phyloP scores from a whole-genome alignment of 1,284 basidiomycete species.

The Ustilago tritici region DNA sequence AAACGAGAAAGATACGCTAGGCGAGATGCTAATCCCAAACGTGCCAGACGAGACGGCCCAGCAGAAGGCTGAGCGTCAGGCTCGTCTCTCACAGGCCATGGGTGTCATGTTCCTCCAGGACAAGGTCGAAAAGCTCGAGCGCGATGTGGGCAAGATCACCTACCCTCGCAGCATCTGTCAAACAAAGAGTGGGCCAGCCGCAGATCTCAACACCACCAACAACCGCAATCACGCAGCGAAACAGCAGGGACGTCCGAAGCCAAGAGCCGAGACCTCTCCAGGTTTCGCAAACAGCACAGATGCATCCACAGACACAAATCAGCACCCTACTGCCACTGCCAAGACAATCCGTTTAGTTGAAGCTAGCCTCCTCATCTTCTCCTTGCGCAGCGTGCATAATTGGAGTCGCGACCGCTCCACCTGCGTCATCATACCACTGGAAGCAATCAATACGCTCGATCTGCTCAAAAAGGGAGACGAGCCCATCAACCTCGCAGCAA shows the following conservation, averaged over 20 bases:
- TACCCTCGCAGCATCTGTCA: slow-evolving; percentile 35
- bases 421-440: slow-evolving; percentile 83
- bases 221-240: slow-evolving; percentile 5
- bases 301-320: background rate
- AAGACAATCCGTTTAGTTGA: slow-evolving; percentile 73
- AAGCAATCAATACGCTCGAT: slow-evolving; percentile 92
- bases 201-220: background rate
- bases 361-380: slow-evolving; percentile 86
- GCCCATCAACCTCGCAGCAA: slow-evolving; percentile 81
- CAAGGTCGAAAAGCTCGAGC: slow-evolving; percentile 57
- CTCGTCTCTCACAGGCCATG: slow-evolving; percentile 59
- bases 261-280: slow-evolving; percentile 33
- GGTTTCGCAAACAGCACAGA: slow-evolving; percentile 6
- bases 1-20: background rate
- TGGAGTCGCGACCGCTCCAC: slow-evolving; percentile 80
- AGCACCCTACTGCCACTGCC: background rate
- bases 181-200: slow-evolving; percentile 20
- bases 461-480: slow-evolving; percentile 89
- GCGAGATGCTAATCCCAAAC: background rate
- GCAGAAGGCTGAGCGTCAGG: slow-evolving; percentile 39
- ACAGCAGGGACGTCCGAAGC: slow-evolving; percentile 16
- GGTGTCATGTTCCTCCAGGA: slow-evolving; percentile 63
- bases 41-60: slow-evolving; percentile 35
- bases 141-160: slow-evolving; percentile 46
- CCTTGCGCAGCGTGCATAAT: slow-evolving; percentile 81